Base-by-base conservation (phyloP, 2,329 filamentous ascomycete genomes). In the Epichloe typhina region DNA sequence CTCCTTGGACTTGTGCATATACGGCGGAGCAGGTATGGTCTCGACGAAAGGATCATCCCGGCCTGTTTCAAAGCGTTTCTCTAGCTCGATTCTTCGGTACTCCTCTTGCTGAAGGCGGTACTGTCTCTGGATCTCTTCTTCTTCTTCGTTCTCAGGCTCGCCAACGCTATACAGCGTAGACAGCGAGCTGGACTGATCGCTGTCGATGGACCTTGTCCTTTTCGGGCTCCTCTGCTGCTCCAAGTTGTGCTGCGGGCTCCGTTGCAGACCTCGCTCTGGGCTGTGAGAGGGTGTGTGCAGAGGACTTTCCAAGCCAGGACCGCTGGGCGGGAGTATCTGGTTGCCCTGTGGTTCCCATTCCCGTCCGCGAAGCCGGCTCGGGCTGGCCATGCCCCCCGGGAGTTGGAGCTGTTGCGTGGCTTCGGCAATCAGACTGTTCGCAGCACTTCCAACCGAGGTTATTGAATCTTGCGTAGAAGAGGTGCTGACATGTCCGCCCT, bases 81-180 rank as follows among this genome's bases (percentile, higher is more conserved):
- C 38, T 1, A 36, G 12, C 11, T 50, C 47, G 11, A 11, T 38
- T 21, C 38, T 26, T 38, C 45, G 44, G 7, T 21, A 37, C 33
- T 36, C 35, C 21, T 49, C 43, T 45, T n/a, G 45, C 50, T 38
- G 50, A 7, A 46, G 37, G 36, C 26, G 33, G n/a, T 53, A 46
- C 23, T 40, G 52, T 15, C 43, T 49, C 19, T 50, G 36, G 11
- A 46, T 40, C 38, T 55, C 40, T 33, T 52, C 43, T 7, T 49
- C 52, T 17, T 63, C 63, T 7, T 49, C 52, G 6, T 71, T 68
- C 8, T 72, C 68, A 1, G 66, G 64, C 49, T 77, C 75, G 33
- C 76, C 74, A 46, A 72, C 73, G 52, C 76, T 79, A 54, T 79
- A 78, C 5, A 80, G 60, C 0, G 77, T 80, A 4, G 77, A 80